These are phyloP conservation scores for Boletus barrowsii DNA, from an alignment of 768 basidiomycete genomes.

Conservation along the genomic window DNA sequence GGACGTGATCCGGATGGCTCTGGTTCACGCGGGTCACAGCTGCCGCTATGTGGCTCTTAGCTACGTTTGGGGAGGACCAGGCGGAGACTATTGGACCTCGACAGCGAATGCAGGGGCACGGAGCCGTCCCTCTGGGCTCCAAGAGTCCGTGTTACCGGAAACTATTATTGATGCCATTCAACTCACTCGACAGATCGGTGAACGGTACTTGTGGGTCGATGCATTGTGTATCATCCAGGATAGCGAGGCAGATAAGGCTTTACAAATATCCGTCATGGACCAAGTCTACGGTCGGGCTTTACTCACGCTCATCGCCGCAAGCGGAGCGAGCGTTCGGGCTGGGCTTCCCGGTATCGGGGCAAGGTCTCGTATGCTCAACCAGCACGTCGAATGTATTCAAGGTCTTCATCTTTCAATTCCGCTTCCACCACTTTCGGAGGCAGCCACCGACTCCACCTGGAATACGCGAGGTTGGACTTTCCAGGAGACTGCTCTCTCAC, in stretches of 20 bases:
- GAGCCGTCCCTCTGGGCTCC: background rate
- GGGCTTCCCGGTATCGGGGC: conserved; percentile 12
- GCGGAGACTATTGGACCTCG: conserved; percentile 6
- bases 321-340: conserved; percentile 8
- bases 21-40: conserved; percentile 2
- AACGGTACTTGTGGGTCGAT: conserved; percentile 27
- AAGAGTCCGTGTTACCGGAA: background rate
- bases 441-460: conserved; percentile 9
- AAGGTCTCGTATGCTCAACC: conserved; percentile 11
- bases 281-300: conserved; percentile 15
- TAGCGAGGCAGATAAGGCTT: conserved; percentile 13
- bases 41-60: conserved; percentile 18
- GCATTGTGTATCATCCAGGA: conserved; percentile 25
- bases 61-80: conserved; percentile 17
- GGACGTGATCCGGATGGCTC: conserved; percentile 10
- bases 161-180: conserved; percentile 23
- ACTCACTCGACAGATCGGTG: conserved; percentile 13
- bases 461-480: conserved; percentile 24
- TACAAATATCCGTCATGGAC: conserved; percentile 19
- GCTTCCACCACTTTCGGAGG: conserved; percentile 11
- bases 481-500: conserved; percentile 20
- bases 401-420: conserved; percentile 22
- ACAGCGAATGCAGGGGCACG: conserved; percentile 2
- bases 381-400: conserved; percentile 19
- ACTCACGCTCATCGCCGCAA: conserved; percentile 19